Percentiles rank a stretch among this genome's conserved stretches.
These are phyloP conservation scores for Penicillium cinerascens DNA, from an alignment of 495 filamentous ascomycete genomes.

Conservation along the genomic window DNA sequence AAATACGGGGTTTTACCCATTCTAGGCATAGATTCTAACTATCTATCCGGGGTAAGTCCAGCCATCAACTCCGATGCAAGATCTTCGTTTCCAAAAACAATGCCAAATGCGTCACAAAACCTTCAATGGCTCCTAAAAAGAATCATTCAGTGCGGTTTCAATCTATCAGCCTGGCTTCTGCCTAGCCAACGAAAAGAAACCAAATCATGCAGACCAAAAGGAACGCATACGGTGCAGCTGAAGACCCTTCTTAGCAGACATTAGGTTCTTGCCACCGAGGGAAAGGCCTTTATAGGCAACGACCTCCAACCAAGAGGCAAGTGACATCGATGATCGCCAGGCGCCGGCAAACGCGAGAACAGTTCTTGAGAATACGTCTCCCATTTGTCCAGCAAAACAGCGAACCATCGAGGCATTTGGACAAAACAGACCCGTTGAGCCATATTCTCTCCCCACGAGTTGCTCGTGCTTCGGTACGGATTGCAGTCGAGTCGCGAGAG, in stretches of 20 bases:
- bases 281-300: constrained; percentile 9
- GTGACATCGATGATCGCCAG: constrained; percentile 5
- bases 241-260: constrained; percentile 12
- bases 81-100: background rate
- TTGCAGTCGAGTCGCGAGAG: background rate
- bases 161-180: background rate
- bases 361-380: constrained; percentile 6
- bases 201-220: background rate
- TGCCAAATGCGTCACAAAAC: background rate
- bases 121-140: background rate
- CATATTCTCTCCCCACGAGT: background rate
- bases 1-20: background rate
- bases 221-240: background rate
- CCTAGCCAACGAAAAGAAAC: background rate
- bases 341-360: constrained; percentile 9
- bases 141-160: background rate
- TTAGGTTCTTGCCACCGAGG: constrained; percentile 5
- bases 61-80: background rate
- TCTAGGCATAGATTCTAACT: background rate
- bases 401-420: background rate
- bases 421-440: background rate
- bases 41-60: background rate
- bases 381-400: background rate
- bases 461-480: background rate
- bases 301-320: constrained; percentile 3